Percentiles rank a stretch among this genome's conserved stretches.
Evolutionary conservation across 305 asterid species (phyloP).

Genomic region (Fraxinus floribunda): DNA sequence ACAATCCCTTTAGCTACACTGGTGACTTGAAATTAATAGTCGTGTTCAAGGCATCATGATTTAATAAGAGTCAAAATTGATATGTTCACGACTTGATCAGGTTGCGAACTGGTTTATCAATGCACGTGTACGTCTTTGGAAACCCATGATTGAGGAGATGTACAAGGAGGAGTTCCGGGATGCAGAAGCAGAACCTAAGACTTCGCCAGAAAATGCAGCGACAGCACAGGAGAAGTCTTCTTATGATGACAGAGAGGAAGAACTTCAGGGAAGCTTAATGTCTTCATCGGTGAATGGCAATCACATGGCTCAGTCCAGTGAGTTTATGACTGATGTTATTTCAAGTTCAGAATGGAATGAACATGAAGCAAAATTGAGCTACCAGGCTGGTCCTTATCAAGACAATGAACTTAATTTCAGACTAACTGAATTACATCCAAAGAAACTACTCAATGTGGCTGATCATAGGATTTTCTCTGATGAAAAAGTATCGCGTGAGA

Average conservation of each 20-base stretch:
- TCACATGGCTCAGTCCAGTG: conserved; percentile 28
- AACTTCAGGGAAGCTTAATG: conserved; percentile 33
- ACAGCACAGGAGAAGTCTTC: conserved; percentile 38
- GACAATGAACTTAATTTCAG: conserved; percentile 31
- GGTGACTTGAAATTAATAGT: not conserved
- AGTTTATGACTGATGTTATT: conserved; percentile 20
- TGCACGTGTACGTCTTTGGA: conserved; percentile 86
- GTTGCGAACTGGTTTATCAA: conserved; percentile 90
- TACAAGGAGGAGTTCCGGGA: conserved; percentile 76
- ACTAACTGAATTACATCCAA: conserved; percentile 24
- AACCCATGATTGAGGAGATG: conserved; percentile 87
- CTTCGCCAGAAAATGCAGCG: conserved; percentile 41
- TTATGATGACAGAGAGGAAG: conserved; percentile 43
- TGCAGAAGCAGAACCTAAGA: conserved; percentile 44
- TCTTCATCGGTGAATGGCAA: conserved; percentile 26
- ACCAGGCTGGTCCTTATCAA: conserved; percentile 32
- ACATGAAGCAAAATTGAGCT: conserved; percentile 28
- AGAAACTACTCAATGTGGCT: conserved; percentile 10
- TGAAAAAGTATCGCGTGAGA: conserved; percentile 12
- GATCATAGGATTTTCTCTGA: conserved; percentile 3
- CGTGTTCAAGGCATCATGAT: not conserved
- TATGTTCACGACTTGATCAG: conserved; percentile 30
- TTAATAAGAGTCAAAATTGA: not conserved
- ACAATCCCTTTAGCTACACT: not conserved
- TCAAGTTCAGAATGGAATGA: conserved; percentile 25